Base-by-base conservation (phyloP, 345 rosid species). In the Gossypium turneri region DNA sequence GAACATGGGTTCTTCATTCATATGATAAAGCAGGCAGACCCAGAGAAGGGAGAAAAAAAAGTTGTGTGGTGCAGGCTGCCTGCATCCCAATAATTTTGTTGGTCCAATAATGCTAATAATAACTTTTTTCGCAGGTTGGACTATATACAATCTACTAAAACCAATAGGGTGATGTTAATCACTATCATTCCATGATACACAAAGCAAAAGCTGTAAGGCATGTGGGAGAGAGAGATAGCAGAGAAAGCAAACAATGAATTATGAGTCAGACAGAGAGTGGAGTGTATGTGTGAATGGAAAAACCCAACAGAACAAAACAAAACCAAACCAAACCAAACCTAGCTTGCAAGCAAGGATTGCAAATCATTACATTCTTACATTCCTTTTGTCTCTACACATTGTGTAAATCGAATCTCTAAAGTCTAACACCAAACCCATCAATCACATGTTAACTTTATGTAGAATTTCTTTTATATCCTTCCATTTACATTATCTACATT, bases 261-360 rank as follows among this genome's bases (percentile, higher is more conserved):
- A 53, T 53, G 22, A 59, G 73, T 9, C 51, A 65, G 79, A 75
- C 51, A 70, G 77, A 72, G 59, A 62, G 62, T 19, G 45, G 60
- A 75, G 27, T 25, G 27, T 25, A 25, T 25, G 2, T 25, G 27
- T 25, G 27, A 25, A 25, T 25, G 27, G 56, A 12, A 50, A 50
- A 50, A 50, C 50, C 34, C 22, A 51, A 13, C 19, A 51, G 12
- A 68, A 73, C 81, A 72, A 76, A 83, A 25, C 27, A 2, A 25
- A 25, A 25, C 27, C 27, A 25, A 25, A 25, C 45, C 22, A 22
- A 22, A 22, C 1, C 8, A 43, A 57, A 82, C 86, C 75, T 84
- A 64, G 85, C 84, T 83, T 83, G 86, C 88, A 86, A 86, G 62
- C 5, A 57, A 57, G 85, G 29, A 20, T 81, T 77, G 76, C 27